Evolutionary conservation across 2,329 filamentous ascomycete genomes (phyloP).

Genomic region (Thielaviopsis euricoi): DNA sequence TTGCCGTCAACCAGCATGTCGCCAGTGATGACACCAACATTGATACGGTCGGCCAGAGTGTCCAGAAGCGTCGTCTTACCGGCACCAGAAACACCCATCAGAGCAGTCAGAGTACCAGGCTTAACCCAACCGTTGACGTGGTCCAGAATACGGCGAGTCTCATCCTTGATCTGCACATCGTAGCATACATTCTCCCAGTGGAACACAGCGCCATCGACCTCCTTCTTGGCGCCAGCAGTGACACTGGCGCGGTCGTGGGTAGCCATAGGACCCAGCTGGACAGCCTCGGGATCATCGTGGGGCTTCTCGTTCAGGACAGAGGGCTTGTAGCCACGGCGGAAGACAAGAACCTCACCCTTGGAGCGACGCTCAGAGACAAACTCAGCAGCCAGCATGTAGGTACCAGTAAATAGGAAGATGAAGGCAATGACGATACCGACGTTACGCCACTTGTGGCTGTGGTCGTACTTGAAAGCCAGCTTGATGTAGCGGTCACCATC

Average conservation of each 20-base stretch:
- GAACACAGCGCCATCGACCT: constrained; percentile 47
- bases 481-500: constrained; percentile 41
- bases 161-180: constrained; percentile 58
- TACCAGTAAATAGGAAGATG: constrained; percentile 40
- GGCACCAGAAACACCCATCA: constrained; percentile 45
- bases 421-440: constrained; percentile 53
- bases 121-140: constrained; percentile 80
- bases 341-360: constrained; percentile 62
- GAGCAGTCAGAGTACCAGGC: constrained; percentile 68
- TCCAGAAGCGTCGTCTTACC: constrained; percentile 29
- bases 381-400: constrained; percentile 52
- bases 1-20: constrained; percentile 50
- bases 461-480: constrained; percentile 38
- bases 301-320: constrained; percentile 42
- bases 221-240: constrained; percentile 19
- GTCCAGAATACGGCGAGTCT: constrained; percentile 56
- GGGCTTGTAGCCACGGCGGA: constrained; percentile 51
- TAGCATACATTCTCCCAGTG: constrained; percentile 76
- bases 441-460: constrained; percentile 51
- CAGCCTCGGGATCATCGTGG: constrained; percentile 42
- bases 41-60: constrained; percentile 31
- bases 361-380: constrained; percentile 50
- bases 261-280: constrained; percentile 31
- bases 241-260: constrained; percentile 25
- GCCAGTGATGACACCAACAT: constrained; percentile 46